Evolutionary conservation across 1,284 basidiomycete genomes (phyloP).

Genomic region (Anthracocystis setariae): DNA sequence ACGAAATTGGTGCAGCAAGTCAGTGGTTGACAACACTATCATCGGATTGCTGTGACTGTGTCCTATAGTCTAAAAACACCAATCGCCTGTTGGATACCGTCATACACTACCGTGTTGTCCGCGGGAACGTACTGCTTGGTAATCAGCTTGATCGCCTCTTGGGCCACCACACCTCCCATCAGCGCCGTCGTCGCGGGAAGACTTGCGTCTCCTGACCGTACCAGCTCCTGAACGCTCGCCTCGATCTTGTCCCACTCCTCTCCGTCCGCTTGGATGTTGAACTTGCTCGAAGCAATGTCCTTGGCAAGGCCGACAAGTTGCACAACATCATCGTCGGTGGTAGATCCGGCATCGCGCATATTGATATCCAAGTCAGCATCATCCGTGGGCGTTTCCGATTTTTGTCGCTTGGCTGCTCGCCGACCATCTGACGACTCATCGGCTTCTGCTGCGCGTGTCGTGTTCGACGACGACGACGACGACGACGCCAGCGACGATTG

Average conservation of each 20-base stretch:
- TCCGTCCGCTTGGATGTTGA: constrained; percentile 23
- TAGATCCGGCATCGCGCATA: constrained; percentile 67
- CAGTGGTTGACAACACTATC: too few relatives aligned
- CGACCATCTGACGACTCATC: constrained; percentile 2
- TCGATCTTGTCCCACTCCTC: constrained; percentile 73
- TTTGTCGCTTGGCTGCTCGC: constrained; percentile 44
- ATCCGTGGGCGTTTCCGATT: constrained; percentile 47
- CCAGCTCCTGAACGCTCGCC: constrained; percentile 80
- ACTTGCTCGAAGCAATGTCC: constrained; percentile 19
- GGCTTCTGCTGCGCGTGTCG: neutral
- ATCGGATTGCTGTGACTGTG: too few relatives aligned
- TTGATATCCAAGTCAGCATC: constrained; percentile 42
- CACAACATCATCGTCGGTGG: constrained; percentile 50
- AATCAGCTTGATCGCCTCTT: constrained; percentile 96
- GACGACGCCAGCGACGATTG: constrained; percentile 1
- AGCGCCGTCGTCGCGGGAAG: constrained; percentile 92
- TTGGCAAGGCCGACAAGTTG: constrained; percentile 36
- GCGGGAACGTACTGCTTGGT: constrained; percentile 95
- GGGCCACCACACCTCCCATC: constrained; percentile 92
- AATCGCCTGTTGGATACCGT: constrained; percentile 76
- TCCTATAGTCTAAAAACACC: constrained; percentile 56
- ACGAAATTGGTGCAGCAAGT: too few relatives aligned
- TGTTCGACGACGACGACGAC: neutral
- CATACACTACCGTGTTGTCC: constrained; percentile 84
- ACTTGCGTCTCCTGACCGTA: constrained; percentile 79